Base-by-base conservation (phyloP, 1,139 yeast species). In the Kodamaea alishanica region DNA sequence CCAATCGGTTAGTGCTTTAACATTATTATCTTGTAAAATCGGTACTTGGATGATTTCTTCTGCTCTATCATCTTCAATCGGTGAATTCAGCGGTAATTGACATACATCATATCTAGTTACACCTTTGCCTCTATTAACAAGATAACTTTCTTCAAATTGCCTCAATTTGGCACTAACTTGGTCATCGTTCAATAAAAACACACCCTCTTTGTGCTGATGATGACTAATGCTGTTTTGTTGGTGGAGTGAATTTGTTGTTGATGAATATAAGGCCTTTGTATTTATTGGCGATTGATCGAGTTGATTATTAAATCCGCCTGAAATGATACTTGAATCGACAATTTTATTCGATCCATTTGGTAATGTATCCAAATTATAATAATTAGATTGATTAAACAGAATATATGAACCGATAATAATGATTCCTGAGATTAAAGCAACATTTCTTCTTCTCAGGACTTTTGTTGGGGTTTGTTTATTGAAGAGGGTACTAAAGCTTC, bases 31-130 rank as follows among this genome's bases (percentile, higher is more conserved):
- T 51, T 77, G 79, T 42, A 74, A 64, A 29, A 81, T 70, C 4
- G 95, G 95, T 0, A 88, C 88, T 44, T 87, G 89, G 8, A 90
- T 83, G 32, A 89, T 79, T 48, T 84, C 84, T 57, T 90, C 97
- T 1, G 92, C 79, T 45, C 95, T 77, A 55, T 87, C 96, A 58
- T 92, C 98, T 61, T 92, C 99, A 48, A 90, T 88, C 7, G 98
- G 98, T 34, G 84, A 80, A 60, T 92, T 94, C 31, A 95, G 84
- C 6, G 97, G 85, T 42, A 92, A 66, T 63, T 92, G 98, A 35
- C 95, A 78, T 26, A 88, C 77, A 56, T 94, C 98, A 55, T 89
- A 90, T 40, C 98, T 71, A n/a, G 81, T 63, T 11, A 92, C 92
- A n/a, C 97, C 97, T 49, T 84, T 83, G 9, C 94, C 90, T 43